Conservation (phyloP, 345 rosid species). For the Trapa bicornis region DNA sequence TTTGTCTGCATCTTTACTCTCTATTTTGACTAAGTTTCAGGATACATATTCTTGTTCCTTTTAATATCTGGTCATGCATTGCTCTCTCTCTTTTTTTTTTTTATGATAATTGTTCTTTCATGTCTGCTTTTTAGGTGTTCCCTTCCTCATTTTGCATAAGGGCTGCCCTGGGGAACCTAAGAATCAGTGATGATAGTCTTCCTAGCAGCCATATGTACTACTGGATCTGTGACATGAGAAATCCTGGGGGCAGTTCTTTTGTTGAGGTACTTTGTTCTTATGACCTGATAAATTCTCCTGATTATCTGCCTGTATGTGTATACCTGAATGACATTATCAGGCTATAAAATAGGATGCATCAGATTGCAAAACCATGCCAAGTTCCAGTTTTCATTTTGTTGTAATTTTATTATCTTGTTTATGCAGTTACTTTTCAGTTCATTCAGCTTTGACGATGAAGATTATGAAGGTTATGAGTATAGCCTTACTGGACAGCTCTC, state of each 20-base stretch:
- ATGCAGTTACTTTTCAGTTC: conserved; percentile 80
- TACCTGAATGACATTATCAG: neutral
- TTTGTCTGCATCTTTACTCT: conserved; percentile 17
- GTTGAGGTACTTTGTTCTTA: conserved; percentile 51
- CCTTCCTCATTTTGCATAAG: conserved; percentile 89
- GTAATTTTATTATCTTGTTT: conserved; percentile 11
- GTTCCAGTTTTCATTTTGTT: neutral
- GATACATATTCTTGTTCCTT: conserved; percentile 3
- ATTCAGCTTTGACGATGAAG: conserved; percentile 72
- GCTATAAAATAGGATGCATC: neutral
- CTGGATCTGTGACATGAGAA: conserved; percentile 99
- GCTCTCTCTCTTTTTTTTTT: neutral
- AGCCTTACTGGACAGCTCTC: conserved; percentile 84
- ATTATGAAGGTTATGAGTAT: conserved; percentile 79
- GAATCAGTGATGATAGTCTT: conserved; percentile 94
- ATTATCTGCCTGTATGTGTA: neutral
- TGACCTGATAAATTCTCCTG: neutral
- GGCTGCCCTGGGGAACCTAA: conserved; percentile 84
- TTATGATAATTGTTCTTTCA: neutral
- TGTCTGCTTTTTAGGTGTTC: conserved; percentile 46
- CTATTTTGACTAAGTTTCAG: neutral
- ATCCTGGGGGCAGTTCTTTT: conserved; percentile 94
- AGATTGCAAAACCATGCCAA: neutral
- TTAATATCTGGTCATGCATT: neutral
- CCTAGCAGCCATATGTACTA: conserved; percentile 67